A percentile compares a stretch with the other conserved stretches of the same genome.
phyloP scores from a whole-genome alignment of 106 monocot genomes.

The Acanthochlamys bracteata region DNA sequence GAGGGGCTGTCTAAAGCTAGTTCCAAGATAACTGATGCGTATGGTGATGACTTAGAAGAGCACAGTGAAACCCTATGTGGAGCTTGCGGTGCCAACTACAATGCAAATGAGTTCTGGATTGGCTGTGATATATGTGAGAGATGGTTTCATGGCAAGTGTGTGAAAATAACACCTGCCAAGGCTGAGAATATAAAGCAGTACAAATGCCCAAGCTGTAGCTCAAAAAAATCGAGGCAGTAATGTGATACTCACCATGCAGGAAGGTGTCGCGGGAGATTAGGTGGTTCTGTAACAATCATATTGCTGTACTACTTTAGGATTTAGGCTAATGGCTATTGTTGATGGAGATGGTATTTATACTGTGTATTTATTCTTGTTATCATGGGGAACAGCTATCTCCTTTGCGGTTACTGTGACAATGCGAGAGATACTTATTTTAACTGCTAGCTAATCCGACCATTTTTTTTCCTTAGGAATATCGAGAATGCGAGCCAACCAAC shows the following conservation, averaged over 20 bases:
- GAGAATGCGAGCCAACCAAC: too few relatives aligned
- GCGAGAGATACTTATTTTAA: too few relatives aligned
- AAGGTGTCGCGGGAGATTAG: too few relatives aligned
- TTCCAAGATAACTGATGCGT: slow-evolving; percentile 26
- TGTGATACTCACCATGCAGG: neutral
- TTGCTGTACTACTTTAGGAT: too few relatives aligned
- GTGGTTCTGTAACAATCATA: too few relatives aligned
- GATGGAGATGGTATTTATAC: too few relatives aligned
- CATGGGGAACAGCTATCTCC: too few relatives aligned
- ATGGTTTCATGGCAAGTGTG: slow-evolving; percentile 59
- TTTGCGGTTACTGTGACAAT: too few relatives aligned
- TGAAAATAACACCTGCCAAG: slow-evolving; percentile 52
- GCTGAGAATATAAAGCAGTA: slow-evolving; percentile 59
- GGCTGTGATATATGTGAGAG: slow-evolving; percentile 48
- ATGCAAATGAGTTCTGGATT: slow-evolving; percentile 50
- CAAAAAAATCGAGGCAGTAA: slow-evolving; percentile 30
- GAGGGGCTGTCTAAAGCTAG: slow-evolving; percentile 33
- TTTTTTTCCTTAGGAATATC: too few relatives aligned
- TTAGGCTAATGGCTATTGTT: too few relatives aligned
- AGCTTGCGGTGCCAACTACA: slow-evolving; percentile 38
- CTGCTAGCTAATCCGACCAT: too few relatives aligned
- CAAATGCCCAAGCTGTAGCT: slow-evolving; percentile 49
- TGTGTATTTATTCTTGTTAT: too few relatives aligned
- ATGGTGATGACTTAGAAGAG: slow-evolving; percentile 38
- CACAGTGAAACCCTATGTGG: slow-evolving; percentile 52